A percentile compares a stretch with the other conserved stretches of the same genome.
Conservation (phyloP, 2,329 filamentous ascomycete genomes). For the Botrytis pseudocinerea region DNA sequence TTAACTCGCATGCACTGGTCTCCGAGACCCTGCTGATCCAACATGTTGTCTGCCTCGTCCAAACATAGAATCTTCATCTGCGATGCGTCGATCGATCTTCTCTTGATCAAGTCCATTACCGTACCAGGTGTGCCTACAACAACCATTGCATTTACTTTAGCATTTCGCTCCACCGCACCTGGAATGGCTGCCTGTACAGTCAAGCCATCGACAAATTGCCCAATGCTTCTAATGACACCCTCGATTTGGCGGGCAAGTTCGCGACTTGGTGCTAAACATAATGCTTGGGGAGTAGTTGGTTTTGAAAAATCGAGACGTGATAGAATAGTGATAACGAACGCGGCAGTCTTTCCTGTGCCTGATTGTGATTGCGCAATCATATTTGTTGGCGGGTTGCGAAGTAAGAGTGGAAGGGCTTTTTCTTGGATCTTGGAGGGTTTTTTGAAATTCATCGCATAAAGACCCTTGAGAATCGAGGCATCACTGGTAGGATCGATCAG, state of each 20-base stretch:
- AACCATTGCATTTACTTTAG: conserved; percentile 71
- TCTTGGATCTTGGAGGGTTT: conserved; percentile 99
- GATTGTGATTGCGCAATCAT: conserved; percentile 99
- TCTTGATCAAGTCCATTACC: conserved; percentile 81
- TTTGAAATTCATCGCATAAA: conserved; percentile 80
- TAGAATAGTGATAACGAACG: conserved; percentile 90
- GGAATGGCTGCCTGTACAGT: conserved; percentile 81
- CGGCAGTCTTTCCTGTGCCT: conserved; percentile 95
- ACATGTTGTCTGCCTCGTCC: conserved; percentile 98
- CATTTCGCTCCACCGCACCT: conserved; percentile 67
- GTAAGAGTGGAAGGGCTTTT: conserved; percentile 84
- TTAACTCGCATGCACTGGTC: conserved; percentile 94
- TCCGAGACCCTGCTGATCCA: conserved; percentile 91
- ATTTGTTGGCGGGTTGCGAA: conserved; percentile 83
- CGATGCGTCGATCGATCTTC: conserved; percentile 69
- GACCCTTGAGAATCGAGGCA: conserved; percentile 70
- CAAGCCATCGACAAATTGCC: conserved; percentile 76
- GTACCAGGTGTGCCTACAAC: conserved; percentile 94
- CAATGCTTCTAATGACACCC: conserved; percentile 79
- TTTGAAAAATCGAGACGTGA: conserved; percentile 76
- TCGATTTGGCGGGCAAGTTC: conserved; percentile 95
- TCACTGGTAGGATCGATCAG: conserved; percentile 45
- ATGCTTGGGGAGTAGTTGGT: conserved; percentile 71
- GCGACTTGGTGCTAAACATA: conserved; percentile 88
- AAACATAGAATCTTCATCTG: conserved; percentile 81